Percentiles rank a stretch among this genome's conserved stretches.
phyloP scores from a whole-genome alignment of 192 early-diverging fungal species.

The Coemansia sp. region DNA sequence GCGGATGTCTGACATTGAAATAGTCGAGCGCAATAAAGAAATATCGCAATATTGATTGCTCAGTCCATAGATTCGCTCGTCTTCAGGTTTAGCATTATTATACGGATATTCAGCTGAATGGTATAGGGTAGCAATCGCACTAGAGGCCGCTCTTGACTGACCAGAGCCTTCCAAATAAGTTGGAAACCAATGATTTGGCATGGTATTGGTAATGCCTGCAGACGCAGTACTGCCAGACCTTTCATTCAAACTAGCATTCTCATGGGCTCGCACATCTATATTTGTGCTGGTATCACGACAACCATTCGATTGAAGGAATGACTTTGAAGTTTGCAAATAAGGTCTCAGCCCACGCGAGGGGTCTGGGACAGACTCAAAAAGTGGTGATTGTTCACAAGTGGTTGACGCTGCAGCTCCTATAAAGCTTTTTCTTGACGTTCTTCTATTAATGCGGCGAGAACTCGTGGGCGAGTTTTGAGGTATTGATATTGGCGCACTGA shows the following conservation, averaged over 20 bases:
- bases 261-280: background rate
- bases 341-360: background rate
- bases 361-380: background rate
- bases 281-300: background rate
- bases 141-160: background rate
- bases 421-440: background rate
- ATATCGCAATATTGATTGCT: background rate
- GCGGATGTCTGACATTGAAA: slow-evolving; percentile 33
- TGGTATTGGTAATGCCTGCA: background rate
- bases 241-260: background rate
- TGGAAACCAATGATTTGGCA: background rate
- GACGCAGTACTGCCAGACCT: slow-evolving; percentile 13
- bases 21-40: slow-evolving; percentile 4
- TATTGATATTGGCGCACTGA: background rate
- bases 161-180: background rate
- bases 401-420: background rate
- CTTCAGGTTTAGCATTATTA: background rate
- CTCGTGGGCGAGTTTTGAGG: background rate
- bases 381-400: background rate
- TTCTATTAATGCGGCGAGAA: background rate
- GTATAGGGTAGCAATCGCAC: background rate
- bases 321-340: background rate
- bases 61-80: background rate
- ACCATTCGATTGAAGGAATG: background rate
- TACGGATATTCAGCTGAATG: background rate